phyloP scores from a whole-genome alignment of 2,329 filamentous ascomycete species.

The Cladophialophora chaetospira region DNA sequence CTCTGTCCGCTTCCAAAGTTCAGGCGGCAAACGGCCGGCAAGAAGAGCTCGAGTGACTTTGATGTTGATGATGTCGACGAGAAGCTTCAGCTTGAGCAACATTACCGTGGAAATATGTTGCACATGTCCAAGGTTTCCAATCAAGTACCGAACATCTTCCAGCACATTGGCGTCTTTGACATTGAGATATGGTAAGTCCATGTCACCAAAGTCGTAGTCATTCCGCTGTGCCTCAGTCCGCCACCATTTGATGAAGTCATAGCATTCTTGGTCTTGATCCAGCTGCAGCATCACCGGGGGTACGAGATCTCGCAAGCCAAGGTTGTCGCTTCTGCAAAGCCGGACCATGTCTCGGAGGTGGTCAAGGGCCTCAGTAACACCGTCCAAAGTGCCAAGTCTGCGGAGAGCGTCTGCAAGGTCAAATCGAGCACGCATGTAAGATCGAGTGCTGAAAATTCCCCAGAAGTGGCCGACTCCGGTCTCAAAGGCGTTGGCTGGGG shows the following conservation, averaged over 20 bases:
- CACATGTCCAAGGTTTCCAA: conserved; percentile 20
- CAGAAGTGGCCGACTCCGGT: conserved; percentile 48
- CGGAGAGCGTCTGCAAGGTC: conserved; percentile 39
- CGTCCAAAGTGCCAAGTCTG: conserved; percentile 38
- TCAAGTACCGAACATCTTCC: conserved; percentile 38
- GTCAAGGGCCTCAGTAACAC: conserved; percentile 43
- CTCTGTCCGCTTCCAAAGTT: conserved; percentile 36
- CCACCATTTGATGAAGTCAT: conserved; percentile 55
- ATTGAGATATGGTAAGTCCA: conserved; percentile 40
- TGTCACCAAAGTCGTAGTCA: conserved; percentile 43
- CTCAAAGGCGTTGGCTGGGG: conserved; percentile 43
- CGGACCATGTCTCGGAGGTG: conserved; percentile 50
- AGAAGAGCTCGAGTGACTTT: conserved; percentile 29
- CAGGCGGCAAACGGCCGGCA: conserved; percentile 32
- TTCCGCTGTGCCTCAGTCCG: conserved; percentile 30
- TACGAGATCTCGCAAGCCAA: conserved; percentile 46
- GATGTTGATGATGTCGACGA: conserved; percentile 38
- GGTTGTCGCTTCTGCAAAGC: conserved; percentile 49
- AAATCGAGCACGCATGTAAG: conserved; percentile 48
- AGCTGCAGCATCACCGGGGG: conserved; percentile 51
- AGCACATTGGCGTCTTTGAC: conserved; percentile 45
- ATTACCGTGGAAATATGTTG: conserved; percentile 33
- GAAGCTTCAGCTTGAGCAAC: conserved; percentile 43
- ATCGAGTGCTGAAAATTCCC: conserved; percentile 44
- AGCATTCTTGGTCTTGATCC: conserved; percentile 54